phyloP scores from a whole-genome alignment of 768 basidiomycete species.

The Lepiota venenata region DNA sequence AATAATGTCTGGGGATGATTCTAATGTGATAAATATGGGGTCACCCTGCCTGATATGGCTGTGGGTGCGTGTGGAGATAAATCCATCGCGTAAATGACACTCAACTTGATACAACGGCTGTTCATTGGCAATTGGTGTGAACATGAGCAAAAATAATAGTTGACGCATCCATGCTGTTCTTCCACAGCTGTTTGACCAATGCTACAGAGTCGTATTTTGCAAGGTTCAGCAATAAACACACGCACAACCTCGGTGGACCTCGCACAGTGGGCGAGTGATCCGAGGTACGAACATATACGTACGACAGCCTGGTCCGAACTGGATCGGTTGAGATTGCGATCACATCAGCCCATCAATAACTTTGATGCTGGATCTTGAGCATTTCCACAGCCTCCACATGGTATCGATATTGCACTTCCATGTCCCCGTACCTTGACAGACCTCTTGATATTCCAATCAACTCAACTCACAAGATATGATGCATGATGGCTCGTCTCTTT shows the following conservation, averaged over 20 bases:
- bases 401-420: neutral
- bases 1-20: neutral
- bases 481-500: neutral
- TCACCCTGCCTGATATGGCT: conserved; percentile 1
- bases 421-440: neutral
- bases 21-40: neutral
- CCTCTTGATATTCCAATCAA: conserved; percentile 16
- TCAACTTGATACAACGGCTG: neutral
- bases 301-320: neutral
- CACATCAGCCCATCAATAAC: conserved; percentile 3
- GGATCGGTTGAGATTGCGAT: neutral
- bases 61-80: neutral
- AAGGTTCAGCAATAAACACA: too few relatives aligned
- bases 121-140: conserved; percentile 7
- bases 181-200: neutral
- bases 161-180: neutral
- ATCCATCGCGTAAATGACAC: neutral
- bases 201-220: neutral
- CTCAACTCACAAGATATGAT: neutral
- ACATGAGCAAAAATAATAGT: neutral
- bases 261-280: neutral
- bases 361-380: neutral
- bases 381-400: conserved; percentile 9
- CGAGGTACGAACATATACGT: neutral
- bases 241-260: neutral